phyloP scores from a whole-genome alignment of 164 flowering plant species.

The Sextonia rubra region DNA sequence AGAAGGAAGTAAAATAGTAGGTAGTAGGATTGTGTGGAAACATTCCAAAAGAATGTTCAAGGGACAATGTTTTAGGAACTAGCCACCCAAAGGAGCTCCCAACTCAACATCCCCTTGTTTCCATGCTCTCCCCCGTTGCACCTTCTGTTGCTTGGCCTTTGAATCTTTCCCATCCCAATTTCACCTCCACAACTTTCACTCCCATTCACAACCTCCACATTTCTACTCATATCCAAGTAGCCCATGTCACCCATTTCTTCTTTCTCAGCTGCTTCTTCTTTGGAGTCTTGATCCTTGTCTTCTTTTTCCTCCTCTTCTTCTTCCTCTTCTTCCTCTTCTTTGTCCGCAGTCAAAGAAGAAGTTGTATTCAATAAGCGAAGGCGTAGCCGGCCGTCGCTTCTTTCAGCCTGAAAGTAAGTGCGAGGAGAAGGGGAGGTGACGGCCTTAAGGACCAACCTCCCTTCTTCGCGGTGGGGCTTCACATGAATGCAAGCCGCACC shows the following conservation, averaged over 20 bases:
- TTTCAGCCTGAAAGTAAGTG: constrained; percentile 47
- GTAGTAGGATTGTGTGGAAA: background rate
- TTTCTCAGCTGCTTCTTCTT: background rate
- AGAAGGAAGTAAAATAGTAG: background rate
- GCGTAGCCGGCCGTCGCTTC: constrained; percentile 63
- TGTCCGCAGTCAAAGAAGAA: background rate
- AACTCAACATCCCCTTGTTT: constrained; percentile 33
- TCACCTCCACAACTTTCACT: constrained; percentile 24
- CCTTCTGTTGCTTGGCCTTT: constrained; percentile 31
- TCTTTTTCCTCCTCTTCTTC: constrained; percentile 17
- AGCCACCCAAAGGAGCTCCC: constrained; percentile 34
- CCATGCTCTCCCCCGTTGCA: constrained; percentile 47
- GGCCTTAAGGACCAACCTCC: constrained; percentile 59
- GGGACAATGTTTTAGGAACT: constrained; percentile 5
- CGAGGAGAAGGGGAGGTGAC: constrained; percentile 29
- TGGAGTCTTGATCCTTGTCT: background rate
- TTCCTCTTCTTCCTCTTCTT: constrained; percentile 3
- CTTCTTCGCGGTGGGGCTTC: constrained; percentile 54
- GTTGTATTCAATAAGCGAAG: constrained; percentile 15
- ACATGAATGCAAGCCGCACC: constrained; percentile 37
- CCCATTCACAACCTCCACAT: background rate
- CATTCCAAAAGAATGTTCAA: constrained; percentile 2
- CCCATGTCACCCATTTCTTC: background rate
- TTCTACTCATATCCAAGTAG: background rate
- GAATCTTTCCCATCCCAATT: constrained; percentile 31